Evolutionary conservation across 1,284 basidiomycete species (phyloP), one percentile per base, ranked within the genome.

Genomic region (Leucoagaricus sp.): DNA sequence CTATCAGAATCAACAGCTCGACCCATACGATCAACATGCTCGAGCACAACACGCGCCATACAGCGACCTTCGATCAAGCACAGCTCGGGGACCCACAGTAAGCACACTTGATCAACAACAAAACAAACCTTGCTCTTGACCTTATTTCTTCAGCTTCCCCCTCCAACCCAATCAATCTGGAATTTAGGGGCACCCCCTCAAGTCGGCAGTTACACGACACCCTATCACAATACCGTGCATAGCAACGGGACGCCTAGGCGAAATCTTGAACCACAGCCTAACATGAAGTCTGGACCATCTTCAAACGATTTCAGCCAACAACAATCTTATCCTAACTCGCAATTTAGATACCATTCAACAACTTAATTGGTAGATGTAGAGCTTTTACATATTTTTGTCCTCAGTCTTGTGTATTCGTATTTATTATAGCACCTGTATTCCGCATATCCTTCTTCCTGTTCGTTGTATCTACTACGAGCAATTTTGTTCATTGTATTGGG

Each of bases 331-430:
- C 58, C 63, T 26, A 57, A 64, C 40, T 55, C 61, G 23, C 68
- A 66, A 49, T 66, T 65, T 54, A 69, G 65, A 59, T 66, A 68
- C 47, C 65, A 66, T 44, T 57, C 66, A 46, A 60, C 65, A 31
- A 62, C 67, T 33, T 70, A 67, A 50, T 50, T 17, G 34, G 19
- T 42, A 49, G 45, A 49, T 49, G 38, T 41, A 51, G 29, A 44
- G 15, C 54, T 38, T 58, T 53, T 59, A 58, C 55, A 59, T 58
- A 57, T 63, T 61, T 60, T 60, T 53, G 56, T 60, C 42, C 28
- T 29, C 9, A 25, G 49, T 47, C 28, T 54, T 57, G 17, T 58
- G 42, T 51, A 58, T 53, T 54, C 41, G 26, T 53, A 48, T 54
- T 61, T 53, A 58, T 61, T 53, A 58, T 65, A 54, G 58, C 57